Evolutionary conservation across 176 grass and related monocot genomes (phyloP).

Genomic region (Elaeis guineensis): DNA sequence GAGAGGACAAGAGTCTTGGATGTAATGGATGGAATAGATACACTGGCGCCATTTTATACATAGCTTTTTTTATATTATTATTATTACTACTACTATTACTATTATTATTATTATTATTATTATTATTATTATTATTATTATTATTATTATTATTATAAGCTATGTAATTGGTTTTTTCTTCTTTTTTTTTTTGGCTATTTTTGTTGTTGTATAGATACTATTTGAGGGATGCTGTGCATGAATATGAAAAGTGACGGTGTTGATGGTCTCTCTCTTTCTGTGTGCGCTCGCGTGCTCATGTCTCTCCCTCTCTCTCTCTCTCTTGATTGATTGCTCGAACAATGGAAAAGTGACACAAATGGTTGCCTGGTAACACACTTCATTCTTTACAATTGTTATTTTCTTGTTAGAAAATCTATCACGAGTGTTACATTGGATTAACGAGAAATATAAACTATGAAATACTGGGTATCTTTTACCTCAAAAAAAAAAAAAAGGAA

Average conservation of each 20-base stretch:
- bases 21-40: constrained; percentile 81
- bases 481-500: no score
- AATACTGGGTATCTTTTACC: no score
- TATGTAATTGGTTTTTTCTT: neutral
- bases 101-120: neutral
- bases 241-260: no score
- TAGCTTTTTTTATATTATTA: neutral
- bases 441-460: no score
- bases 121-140: neutral
- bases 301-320: neutral
- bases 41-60: constrained; percentile 17
- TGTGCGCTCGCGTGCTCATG: no score
- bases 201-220: no score
- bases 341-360: neutral
- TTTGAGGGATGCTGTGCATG: no score
- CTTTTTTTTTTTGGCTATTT: constrained; percentile 4
- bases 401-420: no score
- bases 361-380: no score
- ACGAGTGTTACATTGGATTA: no score
- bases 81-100: no score
- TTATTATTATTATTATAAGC: neutral
- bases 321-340: neutral
- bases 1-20: constrained; percentile 58
- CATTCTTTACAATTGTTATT: no score
- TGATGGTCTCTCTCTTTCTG: neutral